Base-by-base conservation (phyloP, 23 red algal species). In the Agarophyton chilense region DNA sequence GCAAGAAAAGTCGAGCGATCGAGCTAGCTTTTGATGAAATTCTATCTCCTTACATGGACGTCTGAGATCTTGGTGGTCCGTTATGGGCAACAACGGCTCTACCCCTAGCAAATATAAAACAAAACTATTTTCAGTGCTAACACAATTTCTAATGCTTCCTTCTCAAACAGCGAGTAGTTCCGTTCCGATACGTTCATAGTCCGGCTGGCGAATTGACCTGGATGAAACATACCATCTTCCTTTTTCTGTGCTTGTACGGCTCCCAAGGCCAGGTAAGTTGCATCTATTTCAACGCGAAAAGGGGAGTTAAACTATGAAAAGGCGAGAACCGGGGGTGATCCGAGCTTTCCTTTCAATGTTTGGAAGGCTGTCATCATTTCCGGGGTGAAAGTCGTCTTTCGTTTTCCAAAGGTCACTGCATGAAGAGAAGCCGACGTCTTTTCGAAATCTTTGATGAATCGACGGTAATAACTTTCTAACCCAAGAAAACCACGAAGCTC, bases 91-190 rank as follows among this genome's bases (percentile, higher is more conserved):
- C 18, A 79, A 79, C 6, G 75, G 45, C 45, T 54, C 2, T 3
- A 17, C 31, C 0, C 29, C 40, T 21, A 52, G 29, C 21, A 79
- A 1, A 22, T 79, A 79, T 2, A 79, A 25, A 16, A 18, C 1
- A 56, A 79, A 57, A 18, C 25, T 79, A n/a, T n/a, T 0, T 57
- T 51, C 45, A 79, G 36, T 4, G 75, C 75, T 34, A 79, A 79
- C 45, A 54, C 29, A 10, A 53, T 0, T 18, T 18, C 51, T 28
- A 79, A 35, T 7, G 75, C 41, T 35, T 79, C 75, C n/a, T 47
- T n/a, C 16, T 79, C 38, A 56, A 43, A 79, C 9, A 25, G 0
- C 9, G n/a, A 54, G 33, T 79, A 58, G n/a, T n/a, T n/a, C n/a
- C n/a, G n/a, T n/a, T n/a, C n/a, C n/a, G n/a, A n/a, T n/a, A n/a